Percentiles rank a stretch among this genome's conserved stretches.
These are phyloP conservation scores for Trichoderma lentiforme DNA, from an alignment of 2,329 filamentous ascomycete genomes.

Conservation along the genomic window DNA sequence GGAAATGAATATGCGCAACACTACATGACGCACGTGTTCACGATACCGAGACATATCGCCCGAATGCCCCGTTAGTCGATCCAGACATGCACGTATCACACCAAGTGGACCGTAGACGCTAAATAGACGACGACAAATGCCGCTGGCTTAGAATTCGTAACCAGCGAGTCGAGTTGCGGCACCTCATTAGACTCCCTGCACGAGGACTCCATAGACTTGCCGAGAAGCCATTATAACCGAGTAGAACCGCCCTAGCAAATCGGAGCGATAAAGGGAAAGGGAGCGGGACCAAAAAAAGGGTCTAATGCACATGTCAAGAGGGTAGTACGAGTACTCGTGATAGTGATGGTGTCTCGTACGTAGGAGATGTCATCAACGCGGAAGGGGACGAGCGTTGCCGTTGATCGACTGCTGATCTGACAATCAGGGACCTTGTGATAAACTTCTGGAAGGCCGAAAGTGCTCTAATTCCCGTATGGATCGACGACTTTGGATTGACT, in stretches of 20 bases:
- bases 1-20: not conserved
- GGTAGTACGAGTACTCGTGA: not conserved
- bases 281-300: not conserved
- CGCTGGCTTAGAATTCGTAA: not conserved
- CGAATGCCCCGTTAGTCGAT: not conserved
- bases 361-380: not conserved
- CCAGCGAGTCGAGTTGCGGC: not conserved
- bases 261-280: not conserved
- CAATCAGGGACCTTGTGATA: not conserved
- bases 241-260: not conserved
- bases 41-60: not conserved
- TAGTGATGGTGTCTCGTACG: not conserved
- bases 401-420: not conserved
- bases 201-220: not conserved
- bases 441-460: constrained; percentile 6
- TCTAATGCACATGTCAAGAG: not conserved
- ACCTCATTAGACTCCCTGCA: not conserved
- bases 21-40: not conserved
- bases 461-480: not conserved
- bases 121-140: not conserved
- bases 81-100: not conserved
- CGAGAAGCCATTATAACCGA: not conserved
- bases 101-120: not conserved
- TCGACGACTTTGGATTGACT: not conserved
- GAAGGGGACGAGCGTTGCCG: not conserved